A percentile compares a stretch with the other conserved stretches of the same genome.
Conservation (phyloP, 1,284 basidiomycete genomes). For the Limonomyces culmigenus region DNA sequence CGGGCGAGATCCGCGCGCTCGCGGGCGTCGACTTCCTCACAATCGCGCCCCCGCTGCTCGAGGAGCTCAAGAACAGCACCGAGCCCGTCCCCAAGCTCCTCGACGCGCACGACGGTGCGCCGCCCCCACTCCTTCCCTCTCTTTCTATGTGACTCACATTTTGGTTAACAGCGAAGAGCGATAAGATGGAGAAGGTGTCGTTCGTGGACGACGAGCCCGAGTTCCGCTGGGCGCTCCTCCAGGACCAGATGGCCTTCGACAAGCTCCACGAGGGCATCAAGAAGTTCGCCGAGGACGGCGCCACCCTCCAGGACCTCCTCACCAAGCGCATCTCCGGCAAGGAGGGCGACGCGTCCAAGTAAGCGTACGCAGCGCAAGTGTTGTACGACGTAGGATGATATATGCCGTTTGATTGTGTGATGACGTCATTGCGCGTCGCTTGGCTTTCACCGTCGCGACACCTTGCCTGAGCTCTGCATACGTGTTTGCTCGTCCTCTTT, state of each 20-base stretch:
- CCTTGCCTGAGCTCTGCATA: too few species aligned
- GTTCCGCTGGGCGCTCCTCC: constrained; percentile 87
- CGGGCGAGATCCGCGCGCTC: constrained; percentile 88
- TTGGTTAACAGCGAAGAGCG: too few species aligned
- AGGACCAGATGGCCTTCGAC: constrained; percentile 91
- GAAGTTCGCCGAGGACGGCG: constrained; percentile 93
- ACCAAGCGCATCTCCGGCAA: constrained; percentile 64
- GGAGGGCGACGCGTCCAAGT: too few species aligned
- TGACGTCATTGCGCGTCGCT: too few species aligned
- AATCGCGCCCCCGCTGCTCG: constrained; percentile 81
- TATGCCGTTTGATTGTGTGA: too few species aligned
- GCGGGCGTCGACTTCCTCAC: constrained; percentile 97
- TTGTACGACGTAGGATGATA: too few species aligned
- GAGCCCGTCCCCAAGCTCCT: constrained; percentile 77
- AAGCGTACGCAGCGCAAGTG: too few species aligned
- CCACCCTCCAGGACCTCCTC: constrained; percentile 75
- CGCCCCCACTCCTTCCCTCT: constrained; percentile 2
- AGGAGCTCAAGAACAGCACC: constrained; percentile 78
- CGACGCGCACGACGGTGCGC: constrained; percentile 45
- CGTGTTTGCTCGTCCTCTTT: too few species aligned
- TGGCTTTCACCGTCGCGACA: too few species aligned
- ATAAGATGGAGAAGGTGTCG: constrained; percentile 67
- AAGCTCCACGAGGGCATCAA: constrained; percentile 95
- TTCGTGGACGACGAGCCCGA: constrained; percentile 89
- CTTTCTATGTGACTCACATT: constrained; percentile 1